Evolutionary conservation across 768 basidiomycete species (phyloP).

Genomic region (Strobilomyces echinocephalus): DNA sequence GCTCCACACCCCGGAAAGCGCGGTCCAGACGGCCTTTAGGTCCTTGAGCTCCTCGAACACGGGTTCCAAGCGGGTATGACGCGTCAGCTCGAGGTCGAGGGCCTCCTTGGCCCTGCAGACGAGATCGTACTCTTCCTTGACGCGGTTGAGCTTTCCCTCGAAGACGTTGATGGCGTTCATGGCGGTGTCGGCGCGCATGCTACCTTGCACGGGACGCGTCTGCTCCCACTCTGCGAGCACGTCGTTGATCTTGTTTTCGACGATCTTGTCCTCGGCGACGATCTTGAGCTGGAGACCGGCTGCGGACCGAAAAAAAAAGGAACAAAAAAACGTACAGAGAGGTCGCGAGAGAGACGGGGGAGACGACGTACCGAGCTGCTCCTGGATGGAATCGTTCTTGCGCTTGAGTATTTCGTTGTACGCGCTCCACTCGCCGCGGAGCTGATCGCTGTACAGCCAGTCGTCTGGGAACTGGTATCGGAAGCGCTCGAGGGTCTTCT

Average conservation of each 20-base stretch:
- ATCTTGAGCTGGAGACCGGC: slow-evolving; percentile 98
- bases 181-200: slow-evolving; percentile 92
- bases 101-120: slow-evolving; percentile 97
- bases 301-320: no score
- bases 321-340: slow-evolving; percentile 2
- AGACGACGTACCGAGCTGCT: slow-evolving; percentile 78
- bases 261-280: slow-evolving; percentile 97
- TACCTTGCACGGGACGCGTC: slow-evolving; percentile 94
- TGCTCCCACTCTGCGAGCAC: slow-evolving; percentile 91
- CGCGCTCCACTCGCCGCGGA: slow-evolving; percentile 96
- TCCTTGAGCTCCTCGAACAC: slow-evolving; percentile 94
- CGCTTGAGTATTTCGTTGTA: slow-evolving; percentile 97
- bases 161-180: slow-evolving; percentile 96
- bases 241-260: slow-evolving; percentile 93
- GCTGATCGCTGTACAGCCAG: slow-evolving; percentile 98
- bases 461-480: slow-evolving; percentile 95
- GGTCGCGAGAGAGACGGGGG: background rate
- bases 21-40: slow-evolving; percentile 98
- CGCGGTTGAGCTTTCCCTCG: slow-evolving; percentile 82
- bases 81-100: slow-evolving; percentile 84
- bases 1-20: slow-evolving; percentile 94
- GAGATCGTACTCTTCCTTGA: slow-evolving; percentile 93
- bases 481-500: slow-evolving; percentile 96
- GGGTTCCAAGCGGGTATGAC: slow-evolving; percentile 87
- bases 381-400: slow-evolving; percentile 97